These are phyloP conservation scores for Backusella morwellensis DNA, from an alignment of 192 early-diverging fungal species.

Conservation along the genomic window DNA sequence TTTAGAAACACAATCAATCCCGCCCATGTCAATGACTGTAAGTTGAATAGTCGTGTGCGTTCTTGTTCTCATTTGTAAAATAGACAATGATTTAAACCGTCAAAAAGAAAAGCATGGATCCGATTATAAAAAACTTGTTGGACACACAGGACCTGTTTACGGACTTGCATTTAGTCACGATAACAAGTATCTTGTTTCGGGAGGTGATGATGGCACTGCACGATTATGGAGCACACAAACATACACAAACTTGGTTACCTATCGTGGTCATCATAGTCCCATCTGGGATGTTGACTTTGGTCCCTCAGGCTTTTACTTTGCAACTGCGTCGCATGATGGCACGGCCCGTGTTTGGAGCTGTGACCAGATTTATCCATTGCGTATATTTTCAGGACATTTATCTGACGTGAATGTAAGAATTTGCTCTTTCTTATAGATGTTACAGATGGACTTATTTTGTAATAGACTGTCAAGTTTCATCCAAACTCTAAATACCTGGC, in stretches of 20 bases:
- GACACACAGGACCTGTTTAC: slow-evolving; percentile 91
- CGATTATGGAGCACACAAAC: slow-evolving; percentile 95
- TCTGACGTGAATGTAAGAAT: slow-evolving; percentile 88
- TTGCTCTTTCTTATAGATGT: no score
- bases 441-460: no score
- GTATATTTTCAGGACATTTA: slow-evolving; percentile 97
- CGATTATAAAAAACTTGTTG: slow-evolving; percentile 69
- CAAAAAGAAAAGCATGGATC: slow-evolving; percentile 53
- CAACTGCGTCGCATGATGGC: slow-evolving; percentile 91
- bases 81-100: neutral
- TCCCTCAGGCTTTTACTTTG: slow-evolving; percentile 94
- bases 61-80: neutral
- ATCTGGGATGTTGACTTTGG: slow-evolving; percentile 96
- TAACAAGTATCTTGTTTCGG: slow-evolving; percentile 79
- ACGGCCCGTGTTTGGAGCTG: slow-evolving; percentile 97
- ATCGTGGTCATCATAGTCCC: slow-evolving; percentile 96
- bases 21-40: slow-evolving; percentile 24
- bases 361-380: slow-evolving; percentile 93
- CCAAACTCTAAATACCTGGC: slow-evolving; percentile 96
- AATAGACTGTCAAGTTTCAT: slow-evolving; percentile 86
- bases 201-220: slow-evolving; percentile 89
- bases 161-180: slow-evolving; percentile 86
- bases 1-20: slow-evolving; percentile 18
- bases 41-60: neutral
- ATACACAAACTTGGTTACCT: slow-evolving; percentile 85